Base-by-base conservation (phyloP, 2,329 filamentous ascomycete genomes). In the Aspergillus melleus region DNA sequence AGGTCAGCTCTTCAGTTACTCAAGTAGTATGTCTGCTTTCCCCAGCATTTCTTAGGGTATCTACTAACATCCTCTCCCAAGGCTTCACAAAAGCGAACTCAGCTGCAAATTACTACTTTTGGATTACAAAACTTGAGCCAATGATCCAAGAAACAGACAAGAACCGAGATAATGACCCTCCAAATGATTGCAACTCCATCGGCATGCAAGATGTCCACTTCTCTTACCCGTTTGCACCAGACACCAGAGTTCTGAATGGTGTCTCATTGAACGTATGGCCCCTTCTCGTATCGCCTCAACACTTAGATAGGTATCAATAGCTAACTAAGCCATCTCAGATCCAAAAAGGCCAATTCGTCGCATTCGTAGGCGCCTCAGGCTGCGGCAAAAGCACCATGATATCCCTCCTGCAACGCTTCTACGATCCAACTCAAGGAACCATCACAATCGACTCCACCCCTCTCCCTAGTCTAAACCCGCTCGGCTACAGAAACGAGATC, bases 321-420 rank as follows among this genome's bases (percentile, higher is more conserved):
- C 26, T 29, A 29, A 36, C 14, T 14, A 14, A 36, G 32, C 32
- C 32, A 14, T 14, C 32, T 36, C 26, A 76, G 61, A 77, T 83
- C 59, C 66, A 76, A 58, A 76, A 77, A 8, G 82, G 83, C 11
- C 77, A 84, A 46, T 85, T 81, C 52, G 75, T 82, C 3, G 84
- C 83, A 0, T 75, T 86, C 20, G 84, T 87, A 0, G 84, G 84
- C 4, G 78, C 83, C 1, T 85, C 81, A 0, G 84, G 85, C 5
- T 85, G 83, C 57, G 85, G 85, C 2, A 80, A 93, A 77, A 89
- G 87, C 0, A 91, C 86, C 16, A 86, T 91, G 49, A 84, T 94
- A 39, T 77, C 77, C 1, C 76, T 86, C 2, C 76, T 86, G 9
- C 80, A 85, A 64, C 77, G 87, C 8, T 93, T 93, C 75, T 95